A percentile compares a stretch with the other conserved stretches of the same genome.
phyloP scores from a whole-genome alignment of 768 basidiomycete species.

The Dioszegia crocea region DNA sequence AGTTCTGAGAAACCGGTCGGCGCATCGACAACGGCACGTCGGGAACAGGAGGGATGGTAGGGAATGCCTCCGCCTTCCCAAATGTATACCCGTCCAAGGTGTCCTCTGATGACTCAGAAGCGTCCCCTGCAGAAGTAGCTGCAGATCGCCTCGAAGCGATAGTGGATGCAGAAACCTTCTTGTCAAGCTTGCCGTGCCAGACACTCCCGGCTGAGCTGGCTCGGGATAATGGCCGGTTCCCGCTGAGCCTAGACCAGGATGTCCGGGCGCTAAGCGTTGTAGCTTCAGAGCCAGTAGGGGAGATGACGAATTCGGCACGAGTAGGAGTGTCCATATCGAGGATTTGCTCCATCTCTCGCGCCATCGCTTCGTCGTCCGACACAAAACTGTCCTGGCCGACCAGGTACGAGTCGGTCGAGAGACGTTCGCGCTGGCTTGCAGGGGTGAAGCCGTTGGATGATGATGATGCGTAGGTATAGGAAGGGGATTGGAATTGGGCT shows the following conservation, averaged over 20 bases:
- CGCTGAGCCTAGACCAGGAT: conserved; percentile 6
- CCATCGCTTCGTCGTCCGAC: conserved; percentile 25
- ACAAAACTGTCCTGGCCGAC: conserved; percentile 8
- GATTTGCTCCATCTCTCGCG: conserved; percentile 39
- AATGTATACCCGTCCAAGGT: neutral
- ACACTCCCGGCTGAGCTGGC: conserved; percentile 6
- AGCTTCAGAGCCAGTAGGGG: conserved; percentile 20
- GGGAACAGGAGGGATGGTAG: conserved; percentile 3
- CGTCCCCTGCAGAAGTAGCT: neutral
- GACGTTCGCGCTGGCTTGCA: neutral
- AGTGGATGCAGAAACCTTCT: neutral
- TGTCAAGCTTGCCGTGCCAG: neutral
- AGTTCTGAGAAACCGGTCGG: conserved; percentile 6
- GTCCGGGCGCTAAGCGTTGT: conserved; percentile 1
- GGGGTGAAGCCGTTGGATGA: neutral
- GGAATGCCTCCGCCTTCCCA: neutral
- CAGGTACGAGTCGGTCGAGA: conserved; percentile 6
- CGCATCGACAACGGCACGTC: conserved; percentile 1
- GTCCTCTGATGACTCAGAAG: neutral
- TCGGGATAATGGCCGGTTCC: neutral
- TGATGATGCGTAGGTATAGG: neutral
- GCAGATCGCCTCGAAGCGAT: conserved; percentile 6
- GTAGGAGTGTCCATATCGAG: conserved; percentile 43
- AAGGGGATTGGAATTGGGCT: neutral
- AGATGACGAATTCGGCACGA: conserved; percentile 41